Evolutionary conservation across 2,329 filamentous ascomycete species (phyloP).

Genomic region (Colletotrichum brevisporum): DNA sequence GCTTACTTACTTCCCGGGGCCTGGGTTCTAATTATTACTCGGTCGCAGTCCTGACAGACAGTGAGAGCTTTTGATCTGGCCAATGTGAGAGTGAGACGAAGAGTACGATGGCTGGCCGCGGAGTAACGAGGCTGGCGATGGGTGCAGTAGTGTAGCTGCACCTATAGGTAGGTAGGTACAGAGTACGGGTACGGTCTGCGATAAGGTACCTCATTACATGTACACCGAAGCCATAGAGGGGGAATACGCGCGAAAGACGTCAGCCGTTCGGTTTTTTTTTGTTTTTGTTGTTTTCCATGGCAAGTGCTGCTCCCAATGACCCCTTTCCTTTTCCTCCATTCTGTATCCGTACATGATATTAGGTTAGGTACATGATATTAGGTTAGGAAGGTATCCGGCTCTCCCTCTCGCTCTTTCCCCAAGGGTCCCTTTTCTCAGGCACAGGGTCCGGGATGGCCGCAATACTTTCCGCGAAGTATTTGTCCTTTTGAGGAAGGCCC

Average conservation of each 20-base stretch:
- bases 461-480: constrained; percentile 3
- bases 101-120: background rate
- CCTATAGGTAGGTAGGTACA: no score
- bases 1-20: background rate
- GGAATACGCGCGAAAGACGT: no score
- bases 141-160: background rate
- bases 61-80: no score
- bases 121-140: constrained; percentile 12
- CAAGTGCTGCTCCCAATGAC: no score
- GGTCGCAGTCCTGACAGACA: background rate
- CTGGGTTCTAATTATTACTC: background rate
- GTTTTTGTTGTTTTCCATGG: no score
- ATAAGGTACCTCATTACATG: no score
- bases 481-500: background rate
- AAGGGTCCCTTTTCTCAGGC: background rate
- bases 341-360: no score
- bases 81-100: constrained; percentile 3
- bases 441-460: constrained; percentile 10
- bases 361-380: no score
- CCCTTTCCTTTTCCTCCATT: background rate
- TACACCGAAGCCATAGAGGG: no score
- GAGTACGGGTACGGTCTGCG: no score
- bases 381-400: background rate
- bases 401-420: background rate
- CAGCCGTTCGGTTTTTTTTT: no score